Percentiles rank a stretch among this genome's conserved stretches.
phyloP scores from a whole-genome alignment of 768 basidiomycete genomes.

The Mycena chlorophos region DNA sequence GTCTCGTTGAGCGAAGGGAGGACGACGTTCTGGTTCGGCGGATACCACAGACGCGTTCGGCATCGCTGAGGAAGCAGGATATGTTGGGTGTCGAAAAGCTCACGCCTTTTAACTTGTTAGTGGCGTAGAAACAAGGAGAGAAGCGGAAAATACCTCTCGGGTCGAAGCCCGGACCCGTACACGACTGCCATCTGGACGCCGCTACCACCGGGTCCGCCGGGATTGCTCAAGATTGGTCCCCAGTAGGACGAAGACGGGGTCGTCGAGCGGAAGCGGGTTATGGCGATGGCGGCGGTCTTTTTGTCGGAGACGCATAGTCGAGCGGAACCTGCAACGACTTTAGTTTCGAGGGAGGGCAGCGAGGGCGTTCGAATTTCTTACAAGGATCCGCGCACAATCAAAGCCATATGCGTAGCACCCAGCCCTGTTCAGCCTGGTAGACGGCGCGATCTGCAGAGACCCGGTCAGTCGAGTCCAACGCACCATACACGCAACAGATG shows the following conservation, averaged over 20 bases:
- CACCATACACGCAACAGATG: too few relatives aligned
- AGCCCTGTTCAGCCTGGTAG: background rate
- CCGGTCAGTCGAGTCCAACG: too few relatives aligned
- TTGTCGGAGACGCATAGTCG: background rate
- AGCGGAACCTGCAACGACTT: constrained; percentile 2
- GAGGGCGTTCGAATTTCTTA: background rate
- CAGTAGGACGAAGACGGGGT: background rate
- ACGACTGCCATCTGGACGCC: background rate
- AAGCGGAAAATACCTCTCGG: constrained; percentile 4
- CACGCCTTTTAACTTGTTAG: background rate
- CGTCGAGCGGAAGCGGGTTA: background rate
- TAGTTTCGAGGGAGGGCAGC: background rate
- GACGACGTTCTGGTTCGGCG: background rate
- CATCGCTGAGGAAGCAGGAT: constrained; percentile 12
- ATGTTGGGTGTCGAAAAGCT: constrained; percentile 5
- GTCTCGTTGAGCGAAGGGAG: constrained; percentile 25
- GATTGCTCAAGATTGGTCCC: constrained; percentile 11
- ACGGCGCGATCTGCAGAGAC: background rate
- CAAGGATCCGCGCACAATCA: background rate
- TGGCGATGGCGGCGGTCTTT: constrained; percentile 1
- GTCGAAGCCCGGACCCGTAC: constrained; percentile 5
- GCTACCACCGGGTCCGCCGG: constrained; percentile 10
- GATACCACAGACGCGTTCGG: constrained; percentile 12
- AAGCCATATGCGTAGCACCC: background rate
- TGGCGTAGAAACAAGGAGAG: background rate